Conservation (phyloP, 179 eudicot species). For the Monotropa hypopitys region DNA sequence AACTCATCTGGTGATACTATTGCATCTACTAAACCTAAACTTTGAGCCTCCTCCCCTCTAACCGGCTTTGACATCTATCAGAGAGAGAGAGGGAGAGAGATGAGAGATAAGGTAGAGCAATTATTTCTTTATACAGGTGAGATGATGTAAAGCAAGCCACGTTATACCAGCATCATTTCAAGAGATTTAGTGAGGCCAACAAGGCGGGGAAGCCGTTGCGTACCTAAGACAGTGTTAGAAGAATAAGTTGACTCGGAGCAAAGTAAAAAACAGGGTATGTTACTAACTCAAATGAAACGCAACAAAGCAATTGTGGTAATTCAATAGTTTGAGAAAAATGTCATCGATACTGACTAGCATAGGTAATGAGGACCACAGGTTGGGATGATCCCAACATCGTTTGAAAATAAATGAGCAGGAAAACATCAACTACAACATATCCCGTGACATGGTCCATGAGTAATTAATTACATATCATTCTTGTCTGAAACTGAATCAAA, state of each 20-base stretch:
- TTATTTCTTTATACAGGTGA: background rate
- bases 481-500: background rate
- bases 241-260: conserved; percentile 1
- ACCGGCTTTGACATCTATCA: conserved; percentile 61
- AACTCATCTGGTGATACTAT: conserved; percentile 59
- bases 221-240: conserved; percentile 37
- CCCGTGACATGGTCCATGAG: background rate
- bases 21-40: conserved; percentile 84
- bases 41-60: conserved; percentile 71
- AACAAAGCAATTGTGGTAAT: background rate
- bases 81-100: conserved; percentile 4
- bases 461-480: background rate
- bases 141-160: conserved; percentile 1
- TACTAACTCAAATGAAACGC: background rate
- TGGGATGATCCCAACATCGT: background rate
- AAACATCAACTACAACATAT: background rate
- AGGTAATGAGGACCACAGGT: background rate
- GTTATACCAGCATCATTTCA: conserved; percentile 87
- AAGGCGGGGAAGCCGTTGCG: conserved; percentile 86
- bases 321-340: background rate
- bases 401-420: background rate
- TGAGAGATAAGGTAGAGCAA: background rate
- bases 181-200: conserved; percentile 85
- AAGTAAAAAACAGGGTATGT: background rate
- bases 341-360: background rate